Percentiles rank a stretch among this genome's conserved stretches.
Conservation (phyloP, 2,329 filamentous ascomycete species). For the Colletotrichum sp. region DNA sequence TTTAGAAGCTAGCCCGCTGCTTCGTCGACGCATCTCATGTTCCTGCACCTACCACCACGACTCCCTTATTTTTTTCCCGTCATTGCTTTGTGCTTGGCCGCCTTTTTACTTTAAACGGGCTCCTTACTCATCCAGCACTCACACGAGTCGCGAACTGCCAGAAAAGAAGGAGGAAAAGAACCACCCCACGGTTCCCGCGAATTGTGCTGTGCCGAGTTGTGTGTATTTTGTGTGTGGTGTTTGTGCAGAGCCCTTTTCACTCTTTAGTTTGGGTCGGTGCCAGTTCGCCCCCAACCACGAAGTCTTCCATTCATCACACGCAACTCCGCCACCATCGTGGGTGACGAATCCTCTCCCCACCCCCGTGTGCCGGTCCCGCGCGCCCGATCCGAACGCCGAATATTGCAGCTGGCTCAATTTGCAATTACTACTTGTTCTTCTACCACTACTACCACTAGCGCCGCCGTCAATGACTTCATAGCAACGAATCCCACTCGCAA, state of each 20-base stretch:
- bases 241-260: neutral
- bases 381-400: neutral
- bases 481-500: neutral
- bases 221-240: neutral
- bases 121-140: slow-evolving; percentile 6
- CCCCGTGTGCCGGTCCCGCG: slow-evolving; percentile 2
- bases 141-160: neutral
- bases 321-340: slow-evolving; percentile 19
- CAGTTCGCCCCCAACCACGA: neutral
- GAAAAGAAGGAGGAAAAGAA: neutral
- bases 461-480: slow-evolving; percentile 20
- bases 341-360: slow-evolving; percentile 20
- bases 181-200: neutral
- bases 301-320: slow-evolving; percentile 7
- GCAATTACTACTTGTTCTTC: neutral
- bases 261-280: slow-evolving; percentile 2
- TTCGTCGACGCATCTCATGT: slow-evolving; percentile 8
- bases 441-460: neutral
- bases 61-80: neutral
- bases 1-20: neutral
- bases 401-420: neutral
- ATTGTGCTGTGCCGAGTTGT: neutral
- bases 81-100: neutral
- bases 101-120: neutral
- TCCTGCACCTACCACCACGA: neutral